Base-by-base conservation (phyloP, 331 rosid genomes). In the Cydonia oblonga region DNA sequence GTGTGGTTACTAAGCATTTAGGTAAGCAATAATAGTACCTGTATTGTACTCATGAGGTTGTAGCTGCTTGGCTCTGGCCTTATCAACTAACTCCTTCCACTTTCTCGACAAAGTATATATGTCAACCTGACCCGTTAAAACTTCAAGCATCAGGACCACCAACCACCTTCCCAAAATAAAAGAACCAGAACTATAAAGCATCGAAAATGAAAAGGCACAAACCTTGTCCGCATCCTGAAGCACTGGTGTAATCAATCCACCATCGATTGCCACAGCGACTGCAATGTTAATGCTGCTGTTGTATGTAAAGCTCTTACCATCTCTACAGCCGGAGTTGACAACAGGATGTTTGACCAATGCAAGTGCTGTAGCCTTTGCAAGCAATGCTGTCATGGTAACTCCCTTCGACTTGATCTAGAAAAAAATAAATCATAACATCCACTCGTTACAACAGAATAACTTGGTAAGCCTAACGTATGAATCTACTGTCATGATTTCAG, bases 301-400 rank as follows among this genome's bases (percentile, higher is more conserved):
- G 75, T 95, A 95, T 5, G 88, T 82, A 77, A 95, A 91, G 89
- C 97, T 91, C 25, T 91, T 86, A 73, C 97, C 99, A 83, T 95
- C 99, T 80, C 97, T 82, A 81, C 97, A 95, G 68, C 93, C 85
- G 18, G 97, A 91, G 84, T 95, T 95, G 68, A 95, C 85, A 25
- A 90, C 88, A 60, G 99, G 97, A 81, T 95, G 99, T 77, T 89
- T 76, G 78, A 73, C 92, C 78, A 95, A 79, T 0, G 99, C 96
- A 24, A 95, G 93, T 67, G 97, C 99, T 12, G 99, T 87, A 6
- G 97, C 97, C 89, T 95, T 93, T 40, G 97, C 98, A 81, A 95
- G 97, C 87, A 95, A 84, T 60, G 97, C 96, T 25, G 97, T 91
- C 99, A 95, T 95, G 58, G 99, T 95, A 71, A 95, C 99, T 79